Conservation (phyloP, 345 rosid species). For the Garcia nutans region DNA sequence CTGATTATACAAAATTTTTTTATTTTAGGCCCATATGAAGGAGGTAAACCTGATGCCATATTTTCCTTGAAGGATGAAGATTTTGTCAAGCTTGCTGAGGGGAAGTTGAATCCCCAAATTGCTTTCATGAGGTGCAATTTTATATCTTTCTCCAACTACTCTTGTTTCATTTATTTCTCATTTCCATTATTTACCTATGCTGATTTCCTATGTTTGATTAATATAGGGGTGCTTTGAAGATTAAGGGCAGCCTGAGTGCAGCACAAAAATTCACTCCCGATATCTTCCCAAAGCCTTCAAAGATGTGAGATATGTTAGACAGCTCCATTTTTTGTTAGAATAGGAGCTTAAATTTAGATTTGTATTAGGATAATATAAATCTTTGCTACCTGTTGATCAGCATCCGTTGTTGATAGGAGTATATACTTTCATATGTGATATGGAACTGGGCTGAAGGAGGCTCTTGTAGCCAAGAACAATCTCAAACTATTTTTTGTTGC, state of each 20-base stretch:
- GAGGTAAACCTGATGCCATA: constrained; percentile 85
- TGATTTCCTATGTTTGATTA: constrained; percentile 12
- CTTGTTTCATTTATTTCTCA: background rate
- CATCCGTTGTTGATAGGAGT: background rate
- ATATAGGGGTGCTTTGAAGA: constrained; percentile 89
- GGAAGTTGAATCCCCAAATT: constrained; percentile 91
- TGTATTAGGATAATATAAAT: background rate
- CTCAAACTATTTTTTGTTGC: background rate
- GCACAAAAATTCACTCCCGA: constrained; percentile 97
- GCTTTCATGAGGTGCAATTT: constrained; percentile 80
- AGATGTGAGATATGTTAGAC: constrained; percentile 50
- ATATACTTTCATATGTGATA: background rate
- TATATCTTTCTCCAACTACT: background rate
- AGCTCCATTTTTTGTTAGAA: background rate
- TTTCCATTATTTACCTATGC: background rate
- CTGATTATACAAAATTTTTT: background rate
- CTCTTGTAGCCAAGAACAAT: background rate
- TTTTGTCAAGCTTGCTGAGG: constrained; percentile 82
- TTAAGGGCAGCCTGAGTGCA: constrained; percentile 90
- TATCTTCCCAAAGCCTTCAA: constrained; percentile 93
- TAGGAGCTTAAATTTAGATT: background rate
- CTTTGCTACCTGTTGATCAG: background rate
- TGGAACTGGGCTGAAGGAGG: background rate
- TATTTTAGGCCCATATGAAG: constrained; percentile 65
- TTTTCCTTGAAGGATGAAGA: constrained; percentile 89